Evolutionary conservation across 805 yeast species (phyloP).

Genomic region (Cyberlindnera galapagoensis): DNA sequence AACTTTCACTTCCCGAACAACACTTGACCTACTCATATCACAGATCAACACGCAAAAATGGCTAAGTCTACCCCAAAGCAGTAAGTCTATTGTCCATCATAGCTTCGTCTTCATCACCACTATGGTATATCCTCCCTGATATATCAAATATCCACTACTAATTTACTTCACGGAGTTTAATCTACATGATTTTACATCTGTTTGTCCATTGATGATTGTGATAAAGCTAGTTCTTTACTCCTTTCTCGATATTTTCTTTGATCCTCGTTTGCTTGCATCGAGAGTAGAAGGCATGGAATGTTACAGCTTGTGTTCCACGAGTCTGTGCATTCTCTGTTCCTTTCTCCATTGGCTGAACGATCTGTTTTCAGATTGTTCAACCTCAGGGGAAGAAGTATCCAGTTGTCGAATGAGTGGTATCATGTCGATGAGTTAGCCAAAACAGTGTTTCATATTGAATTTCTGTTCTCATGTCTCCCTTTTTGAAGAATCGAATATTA

Average conservation of each 20-base stretch:
- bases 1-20: background rate
- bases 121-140: background rate
- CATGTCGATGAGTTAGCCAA: constrained; percentile 27
- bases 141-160: no score
- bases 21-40: background rate
- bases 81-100: constrained; percentile 20
- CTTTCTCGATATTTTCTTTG: constrained; percentile 1
- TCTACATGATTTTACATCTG: background rate
- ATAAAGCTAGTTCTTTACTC: constrained; percentile 20
- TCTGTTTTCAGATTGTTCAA: background rate
- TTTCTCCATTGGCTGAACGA: no score
- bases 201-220: no score
- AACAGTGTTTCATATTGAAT: background rate
- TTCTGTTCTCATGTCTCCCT: constrained; percentile 4
- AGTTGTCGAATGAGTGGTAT: constrained; percentile 26
- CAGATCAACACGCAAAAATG: constrained; percentile 11
- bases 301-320: constrained; percentile 10
- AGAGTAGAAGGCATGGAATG: constrained; percentile 25
- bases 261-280: constrained; percentile 3
- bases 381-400: constrained; percentile 16
- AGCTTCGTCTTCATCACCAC: no score
- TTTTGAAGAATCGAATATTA: constrained; percentile 5
- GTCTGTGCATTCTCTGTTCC: constrained; percentile 1
- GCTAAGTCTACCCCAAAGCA: constrained; percentile 27
- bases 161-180: background rate